Conservation (phyloP, 768 basidiomycete species). For the Pleurotus giganteus region DNA sequence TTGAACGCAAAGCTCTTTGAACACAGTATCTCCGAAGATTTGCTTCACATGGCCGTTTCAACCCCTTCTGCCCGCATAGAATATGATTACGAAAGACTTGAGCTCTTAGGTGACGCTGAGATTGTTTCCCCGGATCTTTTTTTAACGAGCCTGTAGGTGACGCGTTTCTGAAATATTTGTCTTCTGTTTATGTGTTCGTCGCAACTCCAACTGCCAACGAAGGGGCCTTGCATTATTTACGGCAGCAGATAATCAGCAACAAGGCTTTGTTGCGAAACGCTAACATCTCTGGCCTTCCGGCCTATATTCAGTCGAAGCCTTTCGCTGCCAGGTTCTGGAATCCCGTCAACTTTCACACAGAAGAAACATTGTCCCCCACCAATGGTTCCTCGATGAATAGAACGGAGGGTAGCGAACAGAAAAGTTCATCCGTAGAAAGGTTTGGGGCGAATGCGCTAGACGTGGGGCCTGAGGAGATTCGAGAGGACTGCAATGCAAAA, state of each 20-base stretch:
- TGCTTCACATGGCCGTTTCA: slow-evolving; percentile 65
- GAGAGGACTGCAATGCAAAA: slow-evolving; percentile 24
- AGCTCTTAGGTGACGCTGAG: slow-evolving; percentile 61
- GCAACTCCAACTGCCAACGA: slow-evolving; percentile 63
- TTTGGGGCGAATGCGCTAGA: background rate
- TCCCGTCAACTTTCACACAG: slow-evolving; percentile 41
- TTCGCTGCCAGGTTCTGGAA: slow-evolving; percentile 68
- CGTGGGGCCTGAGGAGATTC: background rate
- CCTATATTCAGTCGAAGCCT: slow-evolving; percentile 71
- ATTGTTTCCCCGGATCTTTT: slow-evolving; percentile 2
- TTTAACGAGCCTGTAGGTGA: slow-evolving; percentile 50
- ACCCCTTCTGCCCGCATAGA: slow-evolving; percentile 69
- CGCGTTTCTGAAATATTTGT: slow-evolving; percentile 78
- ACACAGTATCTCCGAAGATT: slow-evolving; percentile 56
- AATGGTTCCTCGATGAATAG: background rate
- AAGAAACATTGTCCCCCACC: background rate
- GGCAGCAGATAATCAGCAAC: slow-evolving; percentile 77
- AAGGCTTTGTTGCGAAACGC: slow-evolving; percentile 57
- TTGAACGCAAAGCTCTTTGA: slow-evolving; percentile 69
- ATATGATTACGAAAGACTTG: slow-evolving; percentile 80
- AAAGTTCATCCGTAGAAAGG: too few species aligned
- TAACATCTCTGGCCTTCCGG: slow-evolving; percentile 57
- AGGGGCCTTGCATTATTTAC: slow-evolving; percentile 61
- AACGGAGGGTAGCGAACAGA: too few species aligned
- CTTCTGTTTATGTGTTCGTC: slow-evolving; percentile 73